Evolutionary conservation across 768 basidiomycete genomes (phyloP).

Genomic region (Tricholoma saponaceum): DNA sequence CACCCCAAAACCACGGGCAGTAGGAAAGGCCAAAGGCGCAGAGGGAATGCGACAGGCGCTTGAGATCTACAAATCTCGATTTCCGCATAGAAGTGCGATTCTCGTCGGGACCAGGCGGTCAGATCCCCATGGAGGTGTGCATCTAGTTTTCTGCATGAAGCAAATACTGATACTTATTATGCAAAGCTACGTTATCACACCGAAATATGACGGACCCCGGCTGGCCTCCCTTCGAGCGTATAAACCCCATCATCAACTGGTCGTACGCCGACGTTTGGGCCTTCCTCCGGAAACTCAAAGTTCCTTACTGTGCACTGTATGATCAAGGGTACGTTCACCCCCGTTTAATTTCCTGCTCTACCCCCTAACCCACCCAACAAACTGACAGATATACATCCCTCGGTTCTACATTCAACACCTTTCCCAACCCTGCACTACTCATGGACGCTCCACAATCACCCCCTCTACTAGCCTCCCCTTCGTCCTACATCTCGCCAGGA

Average conservation of each 20-base stretch:
- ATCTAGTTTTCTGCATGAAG: not conserved
- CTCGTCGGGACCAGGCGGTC: conserved; percentile 84
- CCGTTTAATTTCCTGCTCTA: not conserved
- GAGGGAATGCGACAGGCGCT: conserved; percentile 80
- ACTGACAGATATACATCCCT: conserved; percentile 89
- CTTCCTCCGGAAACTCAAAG: conserved; percentile 67
- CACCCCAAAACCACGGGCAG: conserved; percentile 26
- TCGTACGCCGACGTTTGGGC: conserved; percentile 85
- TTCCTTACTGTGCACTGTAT: conserved; percentile 88
- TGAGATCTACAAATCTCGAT: conserved; percentile 61
- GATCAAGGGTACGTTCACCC: conserved; percentile 72
- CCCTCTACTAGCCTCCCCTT: conserved; percentile 14
- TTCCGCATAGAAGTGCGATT: conserved; percentile 72
- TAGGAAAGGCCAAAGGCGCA: conserved; percentile 53
- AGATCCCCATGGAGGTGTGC: conserved; percentile 92
- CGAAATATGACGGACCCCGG: conserved; percentile 79
- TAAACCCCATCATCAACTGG: conserved; percentile 98
- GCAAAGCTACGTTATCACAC: conserved; percentile 62
- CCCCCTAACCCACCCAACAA: conserved; percentile 1
- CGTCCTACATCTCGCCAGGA: conserved; percentile 20
- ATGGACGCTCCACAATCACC: conserved; percentile 20
- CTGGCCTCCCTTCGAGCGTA: conserved; percentile 88
- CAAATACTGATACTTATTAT: not conserved
- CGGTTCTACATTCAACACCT: conserved; percentile 93
- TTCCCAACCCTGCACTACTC: conserved; percentile 84